Evolutionary conservation across 139 green algal species (phyloP), one percentile per base, ranked within the genome.

Genomic region (Chlamydomonas sp.): DNA sequence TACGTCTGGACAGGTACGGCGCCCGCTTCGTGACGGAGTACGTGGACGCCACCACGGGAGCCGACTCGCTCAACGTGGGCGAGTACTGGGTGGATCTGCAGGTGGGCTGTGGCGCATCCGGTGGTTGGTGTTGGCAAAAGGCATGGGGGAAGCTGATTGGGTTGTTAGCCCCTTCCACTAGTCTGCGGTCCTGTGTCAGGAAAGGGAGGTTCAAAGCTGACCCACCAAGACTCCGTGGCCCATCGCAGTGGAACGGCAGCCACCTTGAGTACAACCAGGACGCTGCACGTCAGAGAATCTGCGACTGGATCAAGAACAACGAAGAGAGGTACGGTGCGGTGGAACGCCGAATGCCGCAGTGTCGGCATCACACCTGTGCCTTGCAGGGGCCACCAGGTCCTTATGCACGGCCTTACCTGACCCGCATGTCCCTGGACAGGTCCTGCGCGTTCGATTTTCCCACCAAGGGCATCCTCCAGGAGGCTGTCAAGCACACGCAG

Each of bases 381-480:
- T n/a, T n/a, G n/a, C n/a, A n/a, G n/a, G n/a, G n/a, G n/a, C n/a
- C n/a, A n/a, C n/a, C n/a, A n/a, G n/a, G n/a, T n/a, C n/a, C n/a
- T n/a, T n/a, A n/a, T n/a, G n/a, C n/a, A n/a, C n/a, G n/a, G n/a
- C n/a, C n/a, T n/a, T n/a, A n/a, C n/a, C n/a, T n/a, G n/a, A n/a
- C n/a, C n/a, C n/a, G n/a, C n/a, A n/a, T n/a, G 20, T 16, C 49
- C n/a, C 60, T 5, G 15, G 0, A 71, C 83, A 88, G 83, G 63
- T 83, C 89, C 18, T 92, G 93, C n/a, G 97, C 97, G 57, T 99
- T 99, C 89, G 97, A 99, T 92, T 97, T 99, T 92, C 97, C 97
- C 67, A 97, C 94, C 74, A 99, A 99, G 90, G 97, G 94, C 58
- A 89, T 96, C 64, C 77, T 95, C 79, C 86, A 92, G 72, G 89